These are phyloP conservation scores for Aspergillus asperescens DNA, from an alignment of 495 filamentous ascomycete species.

Conservation along the genomic window DNA sequence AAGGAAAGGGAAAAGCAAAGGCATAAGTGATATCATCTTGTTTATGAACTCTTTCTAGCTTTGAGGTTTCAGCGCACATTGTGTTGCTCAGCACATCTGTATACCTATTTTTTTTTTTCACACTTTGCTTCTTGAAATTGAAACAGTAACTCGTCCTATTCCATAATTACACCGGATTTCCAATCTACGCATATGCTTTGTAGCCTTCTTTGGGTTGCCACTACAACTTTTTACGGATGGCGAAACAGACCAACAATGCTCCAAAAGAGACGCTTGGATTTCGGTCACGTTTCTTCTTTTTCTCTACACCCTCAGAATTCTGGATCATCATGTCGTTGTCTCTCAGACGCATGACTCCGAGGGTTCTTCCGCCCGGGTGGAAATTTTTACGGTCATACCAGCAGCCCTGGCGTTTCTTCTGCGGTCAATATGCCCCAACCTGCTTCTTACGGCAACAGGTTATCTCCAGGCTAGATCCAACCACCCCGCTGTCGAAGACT, in stretches of 20 bases:
- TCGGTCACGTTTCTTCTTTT: slow-evolving; percentile 17
- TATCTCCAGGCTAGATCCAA: slow-evolving; percentile 5
- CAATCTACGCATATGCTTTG: no score
- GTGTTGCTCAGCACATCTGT: neutral
- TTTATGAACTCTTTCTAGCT: slow-evolving; percentile 19
- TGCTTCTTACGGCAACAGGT: slow-evolving; percentile 5
- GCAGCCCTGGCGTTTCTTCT: neutral
- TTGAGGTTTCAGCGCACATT: neutral
- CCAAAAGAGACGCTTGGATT: slow-evolving; percentile 6
- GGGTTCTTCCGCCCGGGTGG: slow-evolving; percentile 10
- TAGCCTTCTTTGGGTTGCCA: slow-evolving; percentile 15
- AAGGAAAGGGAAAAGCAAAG: slow-evolving; percentile 39
- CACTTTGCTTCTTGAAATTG: neutral
- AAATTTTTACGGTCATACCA: neutral
- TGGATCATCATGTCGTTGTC: slow-evolving; percentile 30
- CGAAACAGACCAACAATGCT: slow-evolving; percentile 12
- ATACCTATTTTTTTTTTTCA: neutral
- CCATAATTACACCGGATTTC: no score
- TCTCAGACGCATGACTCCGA: slow-evolving; percentile 26
- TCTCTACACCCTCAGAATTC: slow-evolving; percentile 8
- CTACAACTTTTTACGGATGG: slow-evolving; percentile 14
- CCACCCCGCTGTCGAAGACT: neutral
- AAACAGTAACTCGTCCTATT: neutral
- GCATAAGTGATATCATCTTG: slow-evolving; percentile 18
- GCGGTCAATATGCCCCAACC: neutral